Base-by-base conservation (phyloP, 768 basidiomycete genomes). In the Hygrophoropsis aurantiaca region DNA sequence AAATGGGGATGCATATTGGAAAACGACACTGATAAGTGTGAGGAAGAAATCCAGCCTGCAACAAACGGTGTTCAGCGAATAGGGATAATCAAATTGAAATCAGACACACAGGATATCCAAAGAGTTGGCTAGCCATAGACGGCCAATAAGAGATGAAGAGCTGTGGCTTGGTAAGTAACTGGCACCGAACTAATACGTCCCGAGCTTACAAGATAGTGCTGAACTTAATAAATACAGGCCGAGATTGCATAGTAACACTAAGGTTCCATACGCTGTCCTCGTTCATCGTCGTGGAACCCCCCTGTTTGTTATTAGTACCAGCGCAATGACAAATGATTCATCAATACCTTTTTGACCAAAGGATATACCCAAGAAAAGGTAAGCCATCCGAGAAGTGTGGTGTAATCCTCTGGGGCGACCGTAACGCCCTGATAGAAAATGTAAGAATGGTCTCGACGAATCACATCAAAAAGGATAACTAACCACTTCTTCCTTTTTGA, bases 401-500 rank as follows among this genome's bases (percentile, higher is more conserved):
- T 54, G 32, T 59, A 61, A 40, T 64, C 64, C 40, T 66, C 64
- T 3, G 57, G 60, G 20, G 81, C 77, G n/a, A 84, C 65, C 3
- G 73, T 65, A 15, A 59, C 58, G 6, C 81, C 82, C 83, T 85
- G 36, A n/a, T n/a, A 38, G 36, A 38, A 38, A 9, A 7, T 16
- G n/a, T 38, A 7, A 21, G 9, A 38, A 9, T 38, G 7, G 16
- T 6, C 36, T 6, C 36, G 7, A 16, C 7, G 16, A 21, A 16
- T n/a, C n/a, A 38, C 6, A 30, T 38, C 40, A 2, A 10, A 43
- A 11, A 44, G 5, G 13, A 41, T 5, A 16, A 70, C 84, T 58
- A 54, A 88, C 89, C 54, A 90, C 84, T 16, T 88, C 75, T 33
- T 75, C 71, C 42, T 67, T 72, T 34, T 77, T 70, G 15, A 82